Evolutionary conservation across 1,139 yeast genomes (phyloP).

Genomic region (Saccharomyces pastorianus): DNA sequence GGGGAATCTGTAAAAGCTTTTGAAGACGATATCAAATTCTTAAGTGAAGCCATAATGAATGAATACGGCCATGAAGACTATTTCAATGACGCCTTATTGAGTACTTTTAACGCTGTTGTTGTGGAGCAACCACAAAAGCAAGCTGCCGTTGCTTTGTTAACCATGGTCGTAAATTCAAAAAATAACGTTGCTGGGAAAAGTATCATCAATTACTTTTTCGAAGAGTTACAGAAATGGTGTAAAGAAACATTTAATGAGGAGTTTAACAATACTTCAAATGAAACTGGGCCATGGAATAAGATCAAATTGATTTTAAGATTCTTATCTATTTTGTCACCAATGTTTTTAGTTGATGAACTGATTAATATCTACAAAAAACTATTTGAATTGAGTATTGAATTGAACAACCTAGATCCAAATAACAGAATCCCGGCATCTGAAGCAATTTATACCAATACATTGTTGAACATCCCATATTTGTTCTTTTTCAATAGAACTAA

Average conservation of each 20-base stretch:
- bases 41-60: slow-evolving; percentile 56
- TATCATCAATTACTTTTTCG: slow-evolving; percentile 61
- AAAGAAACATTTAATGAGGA: slow-evolving; percentile 30
- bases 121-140: slow-evolving; percentile 89
- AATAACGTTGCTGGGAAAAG: slow-evolving; percentile 63
- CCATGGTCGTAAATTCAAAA: slow-evolving; percentile 62
- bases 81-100: slow-evolving; percentile 51
- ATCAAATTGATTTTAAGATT: slow-evolving; percentile 66
- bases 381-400: slow-evolving; percentile 47
- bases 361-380: slow-evolving; percentile 47
- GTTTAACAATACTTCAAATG: slow-evolving; percentile 28
- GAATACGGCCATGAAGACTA: slow-evolving; percentile 62
- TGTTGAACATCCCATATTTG: slow-evolving; percentile 64
- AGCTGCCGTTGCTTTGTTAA: slow-evolving; percentile 59
- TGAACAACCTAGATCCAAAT: slow-evolving; percentile 38
- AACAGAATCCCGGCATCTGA: slow-evolving; percentile 56
- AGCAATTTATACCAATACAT: slow-evolving; percentile 54
- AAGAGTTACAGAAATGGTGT: slow-evolving; percentile 49
- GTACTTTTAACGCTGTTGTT: slow-evolving; percentile 60
- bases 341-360: slow-evolving; percentile 47
- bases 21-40: slow-evolving; percentile 59
- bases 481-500: slow-evolving; percentile 39
- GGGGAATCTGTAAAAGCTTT: slow-evolving; percentile 58
- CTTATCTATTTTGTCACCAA: slow-evolving; percentile 55
- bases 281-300: slow-evolving; percentile 64